Percentiles rank a stretch among this genome's conserved stretches.
Evolutionary conservation across 306 rosid species (phyloP).

Genomic region (Hippophae rhamnoides): DNA sequence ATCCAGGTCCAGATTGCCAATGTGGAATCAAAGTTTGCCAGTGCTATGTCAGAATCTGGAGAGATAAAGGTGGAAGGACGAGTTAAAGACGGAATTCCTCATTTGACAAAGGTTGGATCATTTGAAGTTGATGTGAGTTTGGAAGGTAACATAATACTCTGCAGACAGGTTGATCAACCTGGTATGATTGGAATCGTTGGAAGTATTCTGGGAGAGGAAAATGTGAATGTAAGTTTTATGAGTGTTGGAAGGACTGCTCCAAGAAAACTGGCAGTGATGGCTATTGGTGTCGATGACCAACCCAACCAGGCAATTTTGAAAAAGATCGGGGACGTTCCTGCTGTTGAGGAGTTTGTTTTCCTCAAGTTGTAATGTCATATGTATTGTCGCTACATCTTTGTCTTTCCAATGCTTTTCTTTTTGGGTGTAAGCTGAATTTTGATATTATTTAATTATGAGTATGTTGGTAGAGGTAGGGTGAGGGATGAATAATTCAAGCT

Average conservation of each 20-base stretch:
- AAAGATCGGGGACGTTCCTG: conserved; percentile 79
- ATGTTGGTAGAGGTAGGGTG: conserved; percentile 18
- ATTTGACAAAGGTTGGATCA: conserved; percentile 88
- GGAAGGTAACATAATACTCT: conserved; percentile 86
- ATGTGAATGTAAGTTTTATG: conserved; percentile 97
- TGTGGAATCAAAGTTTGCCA: conserved; percentile 85
- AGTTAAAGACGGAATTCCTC: conserved; percentile 88
- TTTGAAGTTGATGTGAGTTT: conserved; percentile 92
- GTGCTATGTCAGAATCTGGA: conserved; percentile 83
- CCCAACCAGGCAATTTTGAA: conserved; percentile 66
- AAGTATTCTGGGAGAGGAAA: conserved; percentile 77
- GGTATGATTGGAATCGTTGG: conserved; percentile 92
- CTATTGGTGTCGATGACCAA: conserved; percentile 88
- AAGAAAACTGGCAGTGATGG: conserved; percentile 98
- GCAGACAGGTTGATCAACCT: conserved; percentile 98
- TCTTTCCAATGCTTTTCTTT: background rate
- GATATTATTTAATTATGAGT: conserved; percentile 15
- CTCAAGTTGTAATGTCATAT: conserved; percentile 55
- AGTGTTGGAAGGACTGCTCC: conserved; percentile 97
- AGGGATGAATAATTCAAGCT: conserved; percentile 26
- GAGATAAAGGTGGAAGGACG: conserved; percentile 81
- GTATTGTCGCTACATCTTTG: background rate
- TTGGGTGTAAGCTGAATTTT: conserved; percentile 37
- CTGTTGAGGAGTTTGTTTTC: conserved; percentile 85
- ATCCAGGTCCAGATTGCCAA: conserved; percentile 90